Conservation (phyloP, 2,329 filamentous ascomycete species). For the Cladosporium sphaerospermum region DNA sequence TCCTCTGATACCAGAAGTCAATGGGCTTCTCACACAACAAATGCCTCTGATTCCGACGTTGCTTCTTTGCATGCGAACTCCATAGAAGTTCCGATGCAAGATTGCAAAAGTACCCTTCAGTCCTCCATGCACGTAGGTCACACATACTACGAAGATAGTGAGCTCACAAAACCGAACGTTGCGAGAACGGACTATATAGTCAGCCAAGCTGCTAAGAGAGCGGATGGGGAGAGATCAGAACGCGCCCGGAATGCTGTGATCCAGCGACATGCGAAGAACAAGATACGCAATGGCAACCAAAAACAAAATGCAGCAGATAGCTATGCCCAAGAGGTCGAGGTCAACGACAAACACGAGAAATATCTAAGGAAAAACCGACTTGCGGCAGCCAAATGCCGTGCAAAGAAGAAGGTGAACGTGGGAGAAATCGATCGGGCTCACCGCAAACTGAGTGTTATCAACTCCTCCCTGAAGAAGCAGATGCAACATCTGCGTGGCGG, state of each 20-base stretch:
- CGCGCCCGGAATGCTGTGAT: conserved; percentile 28
- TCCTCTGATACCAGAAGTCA: neutral
- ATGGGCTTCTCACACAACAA: neutral
- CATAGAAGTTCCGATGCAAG: conserved; percentile 16
- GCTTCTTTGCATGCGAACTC: conserved; percentile 7
- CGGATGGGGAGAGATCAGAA: conserved; percentile 23
- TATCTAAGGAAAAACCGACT: conserved; percentile 65
- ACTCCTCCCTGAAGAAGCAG: conserved; percentile 27
- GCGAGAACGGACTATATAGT: neutral
- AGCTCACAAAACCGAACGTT: conserved; percentile 4
- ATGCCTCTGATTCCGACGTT: conserved; percentile 8
- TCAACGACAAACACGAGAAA: conserved; percentile 46
- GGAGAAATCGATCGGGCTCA: conserved; percentile 43
- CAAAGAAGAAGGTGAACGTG: conserved; percentile 59
- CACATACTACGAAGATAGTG: conserved; percentile 25
- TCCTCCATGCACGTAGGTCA: conserved; percentile 34
- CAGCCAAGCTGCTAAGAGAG: conserved; percentile 5
- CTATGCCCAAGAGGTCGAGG: conserved; percentile 17
- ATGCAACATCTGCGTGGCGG: conserved; percentile 28
- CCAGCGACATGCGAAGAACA: conserved; percentile 24
- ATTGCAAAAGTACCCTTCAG: conserved; percentile 18
- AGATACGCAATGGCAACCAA: conserved; percentile 19
- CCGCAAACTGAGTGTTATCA: conserved; percentile 32
- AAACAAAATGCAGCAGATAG: conserved; percentile 3
- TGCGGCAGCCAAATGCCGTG: conserved; percentile 67